Evolutionary conservation across 1,139 yeast genomes (phyloP), one percentile per base, ranked within the genome.

Genomic region (Komagataea norvegica): DNA sequence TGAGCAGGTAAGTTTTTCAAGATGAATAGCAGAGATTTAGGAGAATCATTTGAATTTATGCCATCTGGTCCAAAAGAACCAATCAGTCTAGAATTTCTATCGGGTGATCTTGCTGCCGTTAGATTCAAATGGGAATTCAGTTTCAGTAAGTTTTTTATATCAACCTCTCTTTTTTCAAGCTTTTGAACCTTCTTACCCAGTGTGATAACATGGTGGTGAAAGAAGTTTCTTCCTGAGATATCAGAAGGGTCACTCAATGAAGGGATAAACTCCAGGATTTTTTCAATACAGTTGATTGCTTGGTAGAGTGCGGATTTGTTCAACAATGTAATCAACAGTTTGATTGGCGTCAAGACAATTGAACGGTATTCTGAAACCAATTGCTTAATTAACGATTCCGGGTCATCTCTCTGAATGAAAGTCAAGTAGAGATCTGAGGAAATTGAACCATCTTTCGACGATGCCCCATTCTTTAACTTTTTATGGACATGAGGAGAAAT

Each of bases 171-270:
- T 9, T 35, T 33, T 13, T 43, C 43, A n/a, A 32, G 31, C 15
- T 33, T 37, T 34, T 46, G 43, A 6, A 42, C 37, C 25, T 47
- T 48, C 48, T 89, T 78, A 3, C 96, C 96, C 40, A 83, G 68
- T 21, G 80, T 74, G 38, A 88, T 79, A 23, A 88, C 76, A 51
- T 80, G 80, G 48, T 86, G 86, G 57, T 89, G 97, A 52, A 89
- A 74, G 50, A 88, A 81, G 55, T 84, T 88, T 47, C 96, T 70
- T 18, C 87, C 86, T 42, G 84, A 79, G 34, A 89, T 77, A 54
- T 88, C 96, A 7, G 77, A 64, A 1, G 78, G 68, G 52, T 87
- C 95, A 36, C 70, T 64, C 18, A 79, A 57, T 7, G 73, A 62
- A 3, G 73, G 72, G 20, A 70, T 61, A 14, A 62, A 57, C 24